Percentiles rank a stretch among this genome's conserved stretches.
Evolutionary conservation across 225 moss, liverwort and hornwort genomes (phyloP).

Genomic region (Physcomitrium patens): DNA sequence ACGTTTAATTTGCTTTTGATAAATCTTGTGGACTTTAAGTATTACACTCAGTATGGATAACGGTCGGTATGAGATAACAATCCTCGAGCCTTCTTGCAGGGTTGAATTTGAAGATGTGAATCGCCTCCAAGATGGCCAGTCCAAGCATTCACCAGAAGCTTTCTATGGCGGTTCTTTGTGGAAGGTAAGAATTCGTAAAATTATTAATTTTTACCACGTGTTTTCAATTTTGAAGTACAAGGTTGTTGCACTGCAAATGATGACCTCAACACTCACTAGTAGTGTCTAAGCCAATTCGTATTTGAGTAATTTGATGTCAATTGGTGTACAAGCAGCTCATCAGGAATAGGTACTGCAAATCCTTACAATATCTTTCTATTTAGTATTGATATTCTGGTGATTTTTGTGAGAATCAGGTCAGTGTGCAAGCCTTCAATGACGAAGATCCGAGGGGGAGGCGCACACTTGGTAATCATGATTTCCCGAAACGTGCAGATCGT

Average conservation of each 20-base stretch:
- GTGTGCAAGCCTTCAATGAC: constrained; percentile 66
- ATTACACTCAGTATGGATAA: neutral
- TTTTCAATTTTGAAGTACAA: constrained; percentile 1
- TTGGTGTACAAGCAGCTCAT: constrained; percentile 1
- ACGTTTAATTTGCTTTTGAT: neutral
- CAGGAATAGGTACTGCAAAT: neutral
- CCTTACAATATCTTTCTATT: neutral
- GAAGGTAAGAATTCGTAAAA: constrained; percentile 39
- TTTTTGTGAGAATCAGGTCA: constrained; percentile 42
- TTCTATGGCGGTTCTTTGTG: constrained; percentile 60
- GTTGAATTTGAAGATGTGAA: constrained; percentile 61
- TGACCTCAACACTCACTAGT: constrained; percentile 4
- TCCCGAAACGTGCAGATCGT: constrained; percentile 17
- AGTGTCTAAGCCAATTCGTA: neutral
- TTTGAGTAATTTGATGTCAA: constrained; percentile 1
- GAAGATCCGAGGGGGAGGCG: constrained; percentile 60
- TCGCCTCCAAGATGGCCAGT: constrained; percentile 56
- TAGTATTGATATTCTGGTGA: neutral
- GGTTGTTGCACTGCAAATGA: neutral
- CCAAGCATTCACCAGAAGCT: constrained; percentile 59
- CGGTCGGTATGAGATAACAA: neutral
- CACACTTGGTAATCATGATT: constrained; percentile 46
- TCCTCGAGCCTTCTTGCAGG: constrained; percentile 28
- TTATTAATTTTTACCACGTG: constrained; percentile 3
- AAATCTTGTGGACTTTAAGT: neutral